Evolutionary conservation across 2,329 filamentous ascomycete species (phyloP).

Genomic region (Xylaria sp.): DNA sequence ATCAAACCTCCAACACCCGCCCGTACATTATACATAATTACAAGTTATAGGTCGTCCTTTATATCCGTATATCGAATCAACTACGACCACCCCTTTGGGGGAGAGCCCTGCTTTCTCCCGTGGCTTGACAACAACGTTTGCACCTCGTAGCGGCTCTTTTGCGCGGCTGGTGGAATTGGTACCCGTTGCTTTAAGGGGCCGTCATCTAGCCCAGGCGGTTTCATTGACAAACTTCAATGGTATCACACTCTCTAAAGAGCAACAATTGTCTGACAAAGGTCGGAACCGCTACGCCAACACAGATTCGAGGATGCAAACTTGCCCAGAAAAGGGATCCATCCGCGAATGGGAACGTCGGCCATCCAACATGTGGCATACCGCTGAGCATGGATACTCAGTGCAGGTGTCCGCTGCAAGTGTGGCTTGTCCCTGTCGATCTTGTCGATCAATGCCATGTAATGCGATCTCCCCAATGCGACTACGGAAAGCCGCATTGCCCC

Average conservation of each 20-base stretch:
- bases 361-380: neutral
- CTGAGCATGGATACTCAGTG: slow-evolving; percentile 5
- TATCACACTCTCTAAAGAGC: neutral
- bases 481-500: slow-evolving; percentile 9
- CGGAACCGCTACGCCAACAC: neutral
- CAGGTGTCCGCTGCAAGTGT: slow-evolving; percentile 9
- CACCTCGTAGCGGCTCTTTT: neutral
- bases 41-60: slow-evolving; percentile 5
- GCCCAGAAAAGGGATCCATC: neutral
- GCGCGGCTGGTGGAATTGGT: neutral
- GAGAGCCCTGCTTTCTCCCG: neutral
- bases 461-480: neutral
- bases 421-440: slow-evolving; percentile 24
- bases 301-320: neutral
- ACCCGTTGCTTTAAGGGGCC: neutral
- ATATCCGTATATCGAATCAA: slow-evolving; percentile 18
- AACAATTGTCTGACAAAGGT: neutral
- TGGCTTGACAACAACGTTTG: neutral
- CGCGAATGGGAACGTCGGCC: neutral
- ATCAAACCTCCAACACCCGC: slow-evolving; percentile 13
- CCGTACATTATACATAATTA: slow-evolving; percentile 29
- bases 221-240: neutral
- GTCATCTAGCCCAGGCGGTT: neutral
- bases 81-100: neutral
- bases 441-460: slow-evolving; percentile 22